Evolutionary conservation across 73 alveolate species (phyloP).

Genomic region (Paramecium pentaurelia): DNA sequence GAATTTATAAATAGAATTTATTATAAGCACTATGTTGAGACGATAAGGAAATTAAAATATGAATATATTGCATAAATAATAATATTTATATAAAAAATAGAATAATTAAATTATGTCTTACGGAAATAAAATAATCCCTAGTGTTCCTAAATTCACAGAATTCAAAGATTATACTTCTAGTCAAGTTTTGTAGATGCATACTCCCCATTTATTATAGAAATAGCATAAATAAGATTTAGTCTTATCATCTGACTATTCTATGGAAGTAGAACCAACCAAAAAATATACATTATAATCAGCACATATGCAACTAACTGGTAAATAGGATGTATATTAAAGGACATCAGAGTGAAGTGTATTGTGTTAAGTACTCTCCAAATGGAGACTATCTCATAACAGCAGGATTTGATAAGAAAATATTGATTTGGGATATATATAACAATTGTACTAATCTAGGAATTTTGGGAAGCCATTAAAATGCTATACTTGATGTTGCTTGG

Average conservation of each 20-base stretch:
- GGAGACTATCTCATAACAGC: conserved; percentile 79
- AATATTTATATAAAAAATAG: neutral
- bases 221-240: neutral
- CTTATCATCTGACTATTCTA: neutral
- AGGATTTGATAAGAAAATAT: conserved; percentile 75
- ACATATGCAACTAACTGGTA: conserved; percentile 2
- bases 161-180: neutral
- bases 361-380: conserved; percentile 72
- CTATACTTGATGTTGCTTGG: conserved; percentile 73
- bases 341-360: conserved; percentile 74
- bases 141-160: conserved; percentile 39
- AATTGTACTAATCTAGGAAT: conserved; percentile 70
- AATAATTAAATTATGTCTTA: neutral
- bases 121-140: conserved; percentile 7
- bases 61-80: neutral
- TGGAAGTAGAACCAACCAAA: conserved; percentile 41
- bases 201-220: conserved; percentile 7
- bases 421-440: conserved; percentile 79
- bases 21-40: neutral
- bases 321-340: conserved; percentile 46
- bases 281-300: conserved; percentile 17
- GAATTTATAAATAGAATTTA: neutral
- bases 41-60: neutral
- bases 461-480: conserved; percentile 74
- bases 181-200: neutral